phyloP scores from a whole-genome alignment of 2,329 filamentous ascomycete species.

The Pyrenophora graminea region DNA sequence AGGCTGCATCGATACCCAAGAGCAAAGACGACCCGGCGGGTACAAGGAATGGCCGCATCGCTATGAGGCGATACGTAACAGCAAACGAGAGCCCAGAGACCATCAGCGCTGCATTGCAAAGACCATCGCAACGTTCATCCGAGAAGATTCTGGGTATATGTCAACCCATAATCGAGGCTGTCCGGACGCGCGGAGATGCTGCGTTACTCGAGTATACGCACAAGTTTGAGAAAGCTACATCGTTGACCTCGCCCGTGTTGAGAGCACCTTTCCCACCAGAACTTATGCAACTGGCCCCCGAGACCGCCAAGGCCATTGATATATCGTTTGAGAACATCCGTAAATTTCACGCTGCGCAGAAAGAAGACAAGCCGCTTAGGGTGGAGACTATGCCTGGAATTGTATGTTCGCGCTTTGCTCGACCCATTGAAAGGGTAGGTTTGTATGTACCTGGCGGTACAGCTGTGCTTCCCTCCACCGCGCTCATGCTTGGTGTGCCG shows the following conservation, averaged over 20 bases:
- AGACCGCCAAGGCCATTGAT: slow-evolving; percentile 92
- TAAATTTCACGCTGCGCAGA: slow-evolving; percentile 91
- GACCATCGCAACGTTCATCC: slow-evolving; percentile 92
- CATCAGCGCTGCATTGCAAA: slow-evolving; percentile 75
- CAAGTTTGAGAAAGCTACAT: slow-evolving; percentile 96
- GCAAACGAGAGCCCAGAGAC: slow-evolving; percentile 65
- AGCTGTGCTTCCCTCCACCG: slow-evolving; percentile 93
- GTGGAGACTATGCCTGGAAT: slow-evolving; percentile 99
- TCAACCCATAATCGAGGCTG: slow-evolving; percentile 85
- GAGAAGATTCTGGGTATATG: slow-evolving; percentile 92
- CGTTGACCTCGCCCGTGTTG: slow-evolving; percentile 84
- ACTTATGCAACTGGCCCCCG: slow-evolving; percentile 81
- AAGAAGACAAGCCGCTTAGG: slow-evolving; percentile 76
- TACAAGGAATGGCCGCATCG: slow-evolving; percentile 64
- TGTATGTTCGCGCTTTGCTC: slow-evolving; percentile 86
- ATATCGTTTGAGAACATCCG: slow-evolving; percentile 91
- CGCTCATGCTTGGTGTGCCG: slow-evolving; percentile 96
- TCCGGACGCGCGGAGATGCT: slow-evolving; percentile 81
- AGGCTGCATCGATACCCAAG: slow-evolving; percentile 60
- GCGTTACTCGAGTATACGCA: slow-evolving; percentile 92
- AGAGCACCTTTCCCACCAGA: slow-evolving; percentile 83
- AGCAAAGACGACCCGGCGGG: slow-evolving; percentile 57
- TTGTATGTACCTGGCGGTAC: slow-evolving; percentile 95
- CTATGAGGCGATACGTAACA: slow-evolving; percentile 80
- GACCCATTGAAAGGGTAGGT: slow-evolving; percentile 94